A percentile compares a stretch with the other conserved stretches of the same genome.
Evolutionary conservation across 371 early-diverging fungal genomes (phyloP).

Genomic region (Smittium mucronatum): DNA sequence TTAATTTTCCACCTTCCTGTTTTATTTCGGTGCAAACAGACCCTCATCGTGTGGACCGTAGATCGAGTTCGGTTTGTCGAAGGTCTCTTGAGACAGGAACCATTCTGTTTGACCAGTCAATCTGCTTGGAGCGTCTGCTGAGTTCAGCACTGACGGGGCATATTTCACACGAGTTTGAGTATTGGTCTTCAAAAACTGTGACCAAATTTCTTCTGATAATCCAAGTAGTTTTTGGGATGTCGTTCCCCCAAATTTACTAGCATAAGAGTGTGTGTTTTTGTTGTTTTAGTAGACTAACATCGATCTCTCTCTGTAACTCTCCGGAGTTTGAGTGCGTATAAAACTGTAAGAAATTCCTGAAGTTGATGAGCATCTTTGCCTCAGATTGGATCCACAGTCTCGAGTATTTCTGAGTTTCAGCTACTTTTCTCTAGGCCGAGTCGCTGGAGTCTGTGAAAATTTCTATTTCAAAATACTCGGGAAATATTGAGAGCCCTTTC

Average conservation of each 20-base stretch:
- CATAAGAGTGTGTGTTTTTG: not conserved
- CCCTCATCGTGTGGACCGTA: conserved; percentile 15
- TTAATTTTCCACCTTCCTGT: conserved; percentile 10
- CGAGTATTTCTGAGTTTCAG: too few species aligned
- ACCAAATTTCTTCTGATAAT: not conserved
- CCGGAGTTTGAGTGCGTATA: too few species aligned
- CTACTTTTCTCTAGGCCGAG: too few species aligned
- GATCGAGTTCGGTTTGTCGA: not conserved
- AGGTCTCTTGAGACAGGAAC: conserved; percentile 2
- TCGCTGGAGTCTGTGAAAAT: too few species aligned
- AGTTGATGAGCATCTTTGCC: too few species aligned
- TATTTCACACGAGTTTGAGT: not conserved
- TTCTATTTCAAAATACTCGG: too few species aligned
- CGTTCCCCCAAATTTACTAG: not conserved
- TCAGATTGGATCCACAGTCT: too few species aligned
- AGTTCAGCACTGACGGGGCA: not conserved
- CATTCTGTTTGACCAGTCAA: conserved; percentile 10
- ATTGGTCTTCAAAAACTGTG: not conserved
- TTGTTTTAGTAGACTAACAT: not conserved
- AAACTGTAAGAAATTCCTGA: too few species aligned
- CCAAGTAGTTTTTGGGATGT: not conserved
- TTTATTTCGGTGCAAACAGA: conserved; percentile 21
- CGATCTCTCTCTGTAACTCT: too few species aligned
- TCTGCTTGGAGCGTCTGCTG: too few species aligned
- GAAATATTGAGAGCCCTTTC: too few species aligned